phyloP scores from a whole-genome alignment of 2,329 filamentous ascomycete species.

The Aaosphaeria pasadenensis region DNA sequence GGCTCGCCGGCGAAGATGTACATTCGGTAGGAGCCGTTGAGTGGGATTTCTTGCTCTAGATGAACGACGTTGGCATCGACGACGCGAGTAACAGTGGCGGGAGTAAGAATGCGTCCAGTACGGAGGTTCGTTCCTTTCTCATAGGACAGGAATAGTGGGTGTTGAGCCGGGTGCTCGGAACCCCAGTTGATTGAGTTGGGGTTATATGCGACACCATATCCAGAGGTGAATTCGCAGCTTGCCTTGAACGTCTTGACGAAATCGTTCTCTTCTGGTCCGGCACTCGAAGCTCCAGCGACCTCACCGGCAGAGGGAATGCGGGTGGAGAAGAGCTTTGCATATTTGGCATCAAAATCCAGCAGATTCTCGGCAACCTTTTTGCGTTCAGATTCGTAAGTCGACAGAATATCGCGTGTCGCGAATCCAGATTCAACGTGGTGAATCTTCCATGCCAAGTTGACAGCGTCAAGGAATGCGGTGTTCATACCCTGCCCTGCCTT shows the following conservation, averaged over 20 bases:
- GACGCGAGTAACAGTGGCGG: slow-evolving; percentile 79
- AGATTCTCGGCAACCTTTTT: slow-evolving; percentile 81
- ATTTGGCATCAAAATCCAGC: slow-evolving; percentile 82
- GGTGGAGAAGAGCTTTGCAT: slow-evolving; percentile 85
- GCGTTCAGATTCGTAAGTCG: slow-evolving; percentile 84
- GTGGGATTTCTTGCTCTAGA: slow-evolving; percentile 82
- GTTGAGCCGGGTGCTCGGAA: slow-evolving; percentile 66
- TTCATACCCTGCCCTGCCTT: slow-evolving; percentile 66
- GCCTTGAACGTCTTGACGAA: slow-evolving; percentile 91
- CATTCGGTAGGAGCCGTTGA: slow-evolving; percentile 84
- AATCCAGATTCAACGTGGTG: slow-evolving; percentile 85
- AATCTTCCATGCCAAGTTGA: slow-evolving; percentile 95
- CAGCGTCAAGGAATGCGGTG: slow-evolving; percentile 61
- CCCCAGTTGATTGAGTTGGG: slow-evolving; percentile 85
- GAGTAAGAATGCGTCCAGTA: slow-evolving; percentile 73
- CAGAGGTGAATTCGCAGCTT: slow-evolving; percentile 86
- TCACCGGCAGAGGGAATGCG: slow-evolving; percentile 70
- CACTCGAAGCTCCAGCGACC: slow-evolving; percentile 14
- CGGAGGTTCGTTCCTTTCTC: slow-evolving; percentile 56
- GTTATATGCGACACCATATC: slow-evolving; percentile 84
- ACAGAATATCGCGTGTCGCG: slow-evolving; percentile 69
- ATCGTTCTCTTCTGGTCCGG: slow-evolving; percentile 60
- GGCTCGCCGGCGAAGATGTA: slow-evolving; percentile 80
- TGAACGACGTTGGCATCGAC: slow-evolving; percentile 87
- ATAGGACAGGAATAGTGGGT: slow-evolving; percentile 64